A percentile compares a stretch with the other conserved stretches of the same genome.
Evolutionary conservation across 208 protist species (phyloP).

Genomic region (Acanthamoeba royreba): DNA sequence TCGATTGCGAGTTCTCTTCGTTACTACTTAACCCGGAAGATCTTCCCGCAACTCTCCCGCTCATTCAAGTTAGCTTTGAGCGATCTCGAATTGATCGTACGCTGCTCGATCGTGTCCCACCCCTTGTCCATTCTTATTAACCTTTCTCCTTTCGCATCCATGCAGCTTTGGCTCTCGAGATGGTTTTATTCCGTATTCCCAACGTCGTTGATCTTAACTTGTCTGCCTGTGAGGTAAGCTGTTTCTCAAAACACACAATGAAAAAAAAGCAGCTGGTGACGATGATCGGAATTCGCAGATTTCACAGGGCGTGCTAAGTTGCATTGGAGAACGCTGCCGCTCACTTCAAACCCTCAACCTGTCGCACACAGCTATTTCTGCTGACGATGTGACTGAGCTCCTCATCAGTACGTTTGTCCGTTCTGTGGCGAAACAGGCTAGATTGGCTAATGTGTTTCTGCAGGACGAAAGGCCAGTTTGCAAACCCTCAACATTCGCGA

Average conservation of each 20-base stretch:
- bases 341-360: background rate
- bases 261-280: too few relatives aligned
- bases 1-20: background rate
- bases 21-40: background rate
- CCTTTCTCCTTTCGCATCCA: background rate
- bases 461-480: background rate
- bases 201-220: background rate
- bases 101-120: too few relatives aligned
- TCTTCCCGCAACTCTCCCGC: background rate
- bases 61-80: background rate
- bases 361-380: background rate
- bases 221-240: background rate
- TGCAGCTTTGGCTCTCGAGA: background rate
- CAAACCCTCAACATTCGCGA: background rate
- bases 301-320: background rate
- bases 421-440: too few relatives aligned
- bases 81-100: background rate
- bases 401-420: background rate
- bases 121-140: background rate
- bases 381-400: background rate
- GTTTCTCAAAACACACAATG: too few relatives aligned
- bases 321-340: background rate
- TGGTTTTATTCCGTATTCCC: background rate
- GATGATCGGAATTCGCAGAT: background rate
- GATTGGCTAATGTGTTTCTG: background rate